phyloP scores from a whole-genome alignment of 805 yeast species.

The Candida khao-thaluensis region DNA sequence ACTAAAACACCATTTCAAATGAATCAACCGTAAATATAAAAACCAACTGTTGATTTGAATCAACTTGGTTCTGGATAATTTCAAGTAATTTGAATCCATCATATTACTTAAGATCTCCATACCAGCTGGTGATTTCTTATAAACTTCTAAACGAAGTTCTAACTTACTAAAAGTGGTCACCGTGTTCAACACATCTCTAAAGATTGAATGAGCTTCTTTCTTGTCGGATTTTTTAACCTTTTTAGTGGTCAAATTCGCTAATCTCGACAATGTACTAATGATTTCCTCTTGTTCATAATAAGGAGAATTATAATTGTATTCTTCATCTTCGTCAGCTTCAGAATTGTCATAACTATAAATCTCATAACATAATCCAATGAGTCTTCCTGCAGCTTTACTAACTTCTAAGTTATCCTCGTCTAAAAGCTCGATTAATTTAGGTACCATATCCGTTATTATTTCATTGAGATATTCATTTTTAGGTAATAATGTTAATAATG shows the following conservation, averaged over 20 bases:
- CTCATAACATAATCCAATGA: conserved; percentile 58
- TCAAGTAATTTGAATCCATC: conserved; percentile 38
- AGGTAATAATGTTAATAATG: conserved; percentile 43
- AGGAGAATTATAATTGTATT: conserved; percentile 48
- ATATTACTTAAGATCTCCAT: conserved; percentile 29
- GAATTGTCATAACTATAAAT: conserved; percentile 44
- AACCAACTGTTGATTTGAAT: conserved; percentile 52
- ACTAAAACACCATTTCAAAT: conserved; percentile 51
- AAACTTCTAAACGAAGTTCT: conserved; percentile 33
- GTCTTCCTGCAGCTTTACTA: conserved; percentile 53
- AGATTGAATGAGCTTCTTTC: conserved; percentile 56
- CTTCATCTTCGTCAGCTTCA: conserved; percentile 38
- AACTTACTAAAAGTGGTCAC: conserved; percentile 40
- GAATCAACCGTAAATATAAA: conserved; percentile 46
- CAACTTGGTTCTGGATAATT: conserved; percentile 44
- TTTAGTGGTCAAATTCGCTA: conserved; percentile 54
- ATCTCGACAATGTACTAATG: conserved; percentile 36
- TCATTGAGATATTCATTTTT: conserved; percentile 45
- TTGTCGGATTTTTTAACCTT: conserved; percentile 62
- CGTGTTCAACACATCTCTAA: conserved; percentile 55
- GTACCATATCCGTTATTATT: conserved; percentile 36
- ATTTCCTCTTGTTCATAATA: conserved; percentile 54
- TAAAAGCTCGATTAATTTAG: conserved; percentile 40
- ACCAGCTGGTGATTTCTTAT: conserved; percentile 37
- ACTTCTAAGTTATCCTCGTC: conserved; percentile 45